Evolutionary conservation across 2,329 filamentous ascomycete genomes (phyloP), one percentile per base, ranked within the genome.

Genomic region (Ophiocordyceps camponoti-leonardi): DNA sequence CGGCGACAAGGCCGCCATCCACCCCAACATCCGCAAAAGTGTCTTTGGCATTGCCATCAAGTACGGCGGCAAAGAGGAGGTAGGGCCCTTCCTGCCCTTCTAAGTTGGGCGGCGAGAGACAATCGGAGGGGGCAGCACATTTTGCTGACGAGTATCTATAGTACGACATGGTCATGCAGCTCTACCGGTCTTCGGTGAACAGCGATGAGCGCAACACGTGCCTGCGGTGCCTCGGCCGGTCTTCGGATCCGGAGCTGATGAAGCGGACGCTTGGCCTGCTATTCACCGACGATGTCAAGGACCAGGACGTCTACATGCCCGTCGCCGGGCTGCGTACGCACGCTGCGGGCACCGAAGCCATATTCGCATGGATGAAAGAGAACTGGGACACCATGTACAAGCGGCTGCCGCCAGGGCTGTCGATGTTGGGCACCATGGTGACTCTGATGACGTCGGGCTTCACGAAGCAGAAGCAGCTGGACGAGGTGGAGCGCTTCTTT

Each of bases 291-390:
- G 82, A 94, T 53, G 83, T 95, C 64, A 94, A 93, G 70, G 86
- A 84, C 51, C 90, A 95, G 63, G 90, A 96, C 61, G 80, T 95
- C 51, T 95, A 94, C 67, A 79, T 94, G 59, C 88, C 90, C 1
- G 75, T 92, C 37, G 76, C 78, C 31, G 84, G 84, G 8, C 74
- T 96, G 26, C 78, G 88, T 48, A 76, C 75, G 45, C 86, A 93
- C 58, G 67, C 78, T 8, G 77, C 79, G 41, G 90, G 90, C 53
- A 83, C 94, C 46, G 69, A 83, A 47, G 83, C 83, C 8, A 73
- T 94, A 47, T 95, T 83, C 73, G 64, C 61, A 18, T 96, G 86
- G 84, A 72, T 94, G 69, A 83, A 80, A 59, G 72, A 79, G 52
- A 92, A 94, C 66, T 96, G 90, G 87, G 83, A 85, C n/a, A 72